Percentiles rank a stretch among this genome's conserved stretches.
Evolutionary conservation across 345 rosid species (phyloP).

Genomic region (Arabis alpina): DNA sequence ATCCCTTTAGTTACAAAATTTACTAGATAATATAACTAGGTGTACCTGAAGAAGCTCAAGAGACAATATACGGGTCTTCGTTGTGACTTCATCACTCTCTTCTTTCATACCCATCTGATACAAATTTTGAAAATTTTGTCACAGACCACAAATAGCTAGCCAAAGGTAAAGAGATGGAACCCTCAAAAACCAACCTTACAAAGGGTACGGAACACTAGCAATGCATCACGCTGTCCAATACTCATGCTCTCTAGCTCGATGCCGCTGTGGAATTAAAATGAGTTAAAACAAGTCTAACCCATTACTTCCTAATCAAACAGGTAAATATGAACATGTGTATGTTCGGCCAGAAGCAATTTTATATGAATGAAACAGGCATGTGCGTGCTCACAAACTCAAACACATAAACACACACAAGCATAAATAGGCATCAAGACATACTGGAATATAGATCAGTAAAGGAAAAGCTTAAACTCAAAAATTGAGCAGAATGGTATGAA

Average conservation of each 20-base stretch:
- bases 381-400: conserved; percentile 18
- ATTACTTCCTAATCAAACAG: conserved; percentile 16
- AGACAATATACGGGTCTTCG: conserved; percentile 87
- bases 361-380: conserved; percentile 17
- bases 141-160: conserved; percentile 33
- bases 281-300: conserved; percentile 25
- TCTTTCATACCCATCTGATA: conserved; percentile 99
- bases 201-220: conserved; percentile 91
- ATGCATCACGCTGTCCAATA: conserved; percentile 93
- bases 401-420: conserved; percentile 12
- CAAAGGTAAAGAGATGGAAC: conserved; percentile 27
- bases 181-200: conserved; percentile 76
- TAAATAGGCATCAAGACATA: conserved; percentile 9
- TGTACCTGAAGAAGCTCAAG: conserved; percentile 97
- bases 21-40: conserved; percentile 30
- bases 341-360: conserved; percentile 23
- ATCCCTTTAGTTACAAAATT: conserved; percentile 23
- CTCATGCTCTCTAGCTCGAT: conserved; percentile 95
- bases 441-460: conserved; percentile 5
- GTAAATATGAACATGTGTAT: conserved; percentile 15
- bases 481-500: conserved; percentile 28
- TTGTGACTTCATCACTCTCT: conserved; percentile 92
- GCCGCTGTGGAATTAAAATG: conserved; percentile 55
- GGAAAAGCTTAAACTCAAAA: conserved; percentile 22
- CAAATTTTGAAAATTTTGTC: conserved; percentile 29